Percentiles rank a stretch among this genome's conserved stretches.
phyloP scores from a whole-genome alignment of 1,284 basidiomycete genomes.

The Ganoderma sinense region DNA sequence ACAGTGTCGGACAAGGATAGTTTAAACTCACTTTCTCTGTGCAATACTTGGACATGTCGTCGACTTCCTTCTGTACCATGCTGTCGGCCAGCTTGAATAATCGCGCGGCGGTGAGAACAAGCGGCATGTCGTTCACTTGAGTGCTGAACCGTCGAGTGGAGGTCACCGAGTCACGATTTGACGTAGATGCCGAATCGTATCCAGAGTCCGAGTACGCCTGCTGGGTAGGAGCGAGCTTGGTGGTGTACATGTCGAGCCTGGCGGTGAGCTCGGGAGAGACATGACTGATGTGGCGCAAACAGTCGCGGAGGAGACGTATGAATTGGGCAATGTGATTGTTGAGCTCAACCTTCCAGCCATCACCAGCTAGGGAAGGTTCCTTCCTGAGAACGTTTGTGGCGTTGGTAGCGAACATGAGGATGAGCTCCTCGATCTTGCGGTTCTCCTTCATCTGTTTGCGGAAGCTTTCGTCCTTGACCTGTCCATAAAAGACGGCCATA shows the following conservation, averaged over 20 bases:
- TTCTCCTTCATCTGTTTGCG: slow-evolving; percentile 94
- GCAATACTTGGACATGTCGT: slow-evolving; percentile 72
- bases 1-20: neutral
- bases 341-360: slow-evolving; percentile 92
- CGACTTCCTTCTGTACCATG: slow-evolving; percentile 79
- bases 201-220: slow-evolving; percentile 62
- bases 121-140: slow-evolving; percentile 75
- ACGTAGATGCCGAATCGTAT: slow-evolving; percentile 68
- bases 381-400: slow-evolving; percentile 88
- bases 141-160: slow-evolving; percentile 50
- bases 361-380: slow-evolving; percentile 75
- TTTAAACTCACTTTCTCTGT: slow-evolving; percentile 73
- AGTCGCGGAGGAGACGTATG: slow-evolving; percentile 86
- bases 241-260: slow-evolving; percentile 83
- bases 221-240: slow-evolving; percentile 74
- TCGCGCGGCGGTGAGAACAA: slow-evolving; percentile 74
- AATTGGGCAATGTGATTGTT: slow-evolving; percentile 92
- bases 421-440: slow-evolving; percentile 96
- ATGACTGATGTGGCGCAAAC: slow-evolving; percentile 73
- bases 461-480: slow-evolving; percentile 86
- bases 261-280: slow-evolving; percentile 85
- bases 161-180: slow-evolving; percentile 61
- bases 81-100: slow-evolving; percentile 80
- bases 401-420: slow-evolving; percentile 93
- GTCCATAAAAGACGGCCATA: slow-evolving; percentile 91